Conservation (phyloP, 306 rosid genomes). For the Gillenia trifoliata region DNA sequence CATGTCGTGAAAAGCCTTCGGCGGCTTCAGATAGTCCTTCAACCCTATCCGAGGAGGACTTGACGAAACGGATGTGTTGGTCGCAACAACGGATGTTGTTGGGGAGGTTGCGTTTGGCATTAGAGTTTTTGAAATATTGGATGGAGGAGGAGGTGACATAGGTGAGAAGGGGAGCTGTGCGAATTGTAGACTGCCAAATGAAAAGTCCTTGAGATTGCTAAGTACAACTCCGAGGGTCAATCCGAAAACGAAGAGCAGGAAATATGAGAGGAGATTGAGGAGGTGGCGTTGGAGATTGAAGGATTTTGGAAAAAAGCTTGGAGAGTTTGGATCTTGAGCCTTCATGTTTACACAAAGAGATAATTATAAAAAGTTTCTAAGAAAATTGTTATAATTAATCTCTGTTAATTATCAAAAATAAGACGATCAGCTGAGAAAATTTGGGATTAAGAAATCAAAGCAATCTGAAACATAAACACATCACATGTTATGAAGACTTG, state of each 20-base stretch:
- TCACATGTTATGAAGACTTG: background rate
- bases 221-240: conserved; percentile 50
- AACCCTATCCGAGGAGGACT: conserved; percentile 32
- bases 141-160: conserved; percentile 15
- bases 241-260: conserved; percentile 51
- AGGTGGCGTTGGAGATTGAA: conserved; percentile 36
- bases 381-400: background rate
- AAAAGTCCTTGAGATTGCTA: conserved; percentile 33
- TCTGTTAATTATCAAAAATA: background rate
- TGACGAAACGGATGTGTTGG: background rate
- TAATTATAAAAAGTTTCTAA: background rate
- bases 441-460: background rate
- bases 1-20: conserved; percentile 52
- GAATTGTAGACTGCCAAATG: conserved; percentile 40
- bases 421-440: background rate
- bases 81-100: background rate
- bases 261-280: conserved; percentile 30
- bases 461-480: background rate
- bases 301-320: conserved; percentile 32
- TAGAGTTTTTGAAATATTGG: background rate
- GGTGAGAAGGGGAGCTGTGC: conserved; percentile 43
- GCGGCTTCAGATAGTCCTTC: conserved; percentile 40
- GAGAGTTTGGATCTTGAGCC: conserved; percentile 14
- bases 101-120: background rate
- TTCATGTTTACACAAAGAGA: background rate